Conservation (phyloP, 768 basidiomycete species). For the Suillus decipiens region DNA sequence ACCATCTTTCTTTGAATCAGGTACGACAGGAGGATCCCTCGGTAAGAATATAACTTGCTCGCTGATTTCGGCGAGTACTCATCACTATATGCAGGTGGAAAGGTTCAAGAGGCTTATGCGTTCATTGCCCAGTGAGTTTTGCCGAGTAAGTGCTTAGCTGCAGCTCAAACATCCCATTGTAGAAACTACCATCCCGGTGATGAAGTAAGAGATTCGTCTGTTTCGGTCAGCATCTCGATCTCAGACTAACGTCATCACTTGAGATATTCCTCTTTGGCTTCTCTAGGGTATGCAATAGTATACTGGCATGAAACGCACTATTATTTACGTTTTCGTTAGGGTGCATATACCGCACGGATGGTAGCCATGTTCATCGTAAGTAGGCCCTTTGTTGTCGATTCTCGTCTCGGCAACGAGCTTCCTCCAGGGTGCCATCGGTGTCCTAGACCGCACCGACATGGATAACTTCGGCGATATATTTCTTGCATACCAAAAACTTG, state of each 20-base stretch:
- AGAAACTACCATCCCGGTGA: conserved; percentile 75
- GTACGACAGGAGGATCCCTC: conserved; percentile 62
- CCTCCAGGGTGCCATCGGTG: conserved; percentile 63
- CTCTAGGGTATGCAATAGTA: conserved; percentile 51
- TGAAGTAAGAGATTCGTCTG: conserved; percentile 45
- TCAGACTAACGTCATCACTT: conserved; percentile 13
- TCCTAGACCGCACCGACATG: conserved; percentile 73
- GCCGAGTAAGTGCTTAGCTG: not conserved
- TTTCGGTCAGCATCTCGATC: conserved; percentile 1
- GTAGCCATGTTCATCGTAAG: conserved; percentile 68
- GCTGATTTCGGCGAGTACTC: not conserved
- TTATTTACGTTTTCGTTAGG: conserved; percentile 40
- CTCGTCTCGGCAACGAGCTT: not conserved
- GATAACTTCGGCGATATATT: conserved; percentile 70
- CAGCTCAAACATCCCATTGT: conserved; percentile 5
- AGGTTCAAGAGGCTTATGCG: conserved; percentile 79
- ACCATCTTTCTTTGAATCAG: conserved; percentile 35
- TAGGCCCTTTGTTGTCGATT: conserved; percentile 9
- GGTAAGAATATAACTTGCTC: conserved; percentile 37
- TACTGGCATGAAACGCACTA: not conserved
- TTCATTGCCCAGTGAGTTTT: conserved; percentile 73
- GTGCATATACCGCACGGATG: conserved; percentile 78
- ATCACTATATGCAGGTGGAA: conserved; percentile 49
- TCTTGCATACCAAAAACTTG: conserved; percentile 59
- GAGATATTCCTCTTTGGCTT: conserved; percentile 81